Evolutionary conservation across 495 filamentous ascomycete species (phyloP), one percentile per base, ranked within the genome.

Genomic region (Penicillium steckii): DNA sequence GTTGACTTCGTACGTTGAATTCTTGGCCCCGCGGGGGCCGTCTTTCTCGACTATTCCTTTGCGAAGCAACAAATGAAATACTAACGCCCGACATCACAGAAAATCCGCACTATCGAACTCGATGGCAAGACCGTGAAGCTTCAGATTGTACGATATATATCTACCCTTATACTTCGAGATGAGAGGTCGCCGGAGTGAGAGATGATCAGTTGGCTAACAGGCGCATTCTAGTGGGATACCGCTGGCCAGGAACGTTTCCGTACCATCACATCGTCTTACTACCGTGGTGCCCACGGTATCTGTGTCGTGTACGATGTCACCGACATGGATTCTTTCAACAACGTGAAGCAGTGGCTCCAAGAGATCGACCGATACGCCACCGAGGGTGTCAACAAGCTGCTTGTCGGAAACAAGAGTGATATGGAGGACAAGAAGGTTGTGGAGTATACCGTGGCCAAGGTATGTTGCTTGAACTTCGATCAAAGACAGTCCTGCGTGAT

Each of bases 351-450:
- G 80, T 98, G 94, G 94, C 87, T 98, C 52, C 95, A 97, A 70
- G 95, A 98, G 77, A 98, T 98, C 59, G 95, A 98, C 75, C 85
- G 95, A 63, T 97, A 98, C 63, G 94, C 94, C 55, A 97, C 94
- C 48, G 94, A 98, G 73, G 95, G 95, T 62, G 94, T 98, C 62
- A 98, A 97, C 82, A 97, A 97, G 78, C 84, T 98, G 44, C 85
- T 98, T 49, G 94, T 98, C 48, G 94, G 94, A 62, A 98, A 98
- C 85, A 98, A 98, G 86, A 95, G 90, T 72, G 94, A 98, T 89
- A 97, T 98, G 90, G 85, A 94, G 59, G 94, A 98, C 75, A 97
- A 98, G 87, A 98, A 97, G 79, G 95, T 97, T 8, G 94, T 98
- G 33, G 95, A 97, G 69, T 97, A 98, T 83, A 96, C 91, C 52